Percentiles rank a stretch among this genome's conserved stretches.
These are phyloP conservation scores for Hysterium pulicare DNA, from an alignment of 2,329 filamentous ascomycete genomes.

Conservation along the genomic window DNA sequence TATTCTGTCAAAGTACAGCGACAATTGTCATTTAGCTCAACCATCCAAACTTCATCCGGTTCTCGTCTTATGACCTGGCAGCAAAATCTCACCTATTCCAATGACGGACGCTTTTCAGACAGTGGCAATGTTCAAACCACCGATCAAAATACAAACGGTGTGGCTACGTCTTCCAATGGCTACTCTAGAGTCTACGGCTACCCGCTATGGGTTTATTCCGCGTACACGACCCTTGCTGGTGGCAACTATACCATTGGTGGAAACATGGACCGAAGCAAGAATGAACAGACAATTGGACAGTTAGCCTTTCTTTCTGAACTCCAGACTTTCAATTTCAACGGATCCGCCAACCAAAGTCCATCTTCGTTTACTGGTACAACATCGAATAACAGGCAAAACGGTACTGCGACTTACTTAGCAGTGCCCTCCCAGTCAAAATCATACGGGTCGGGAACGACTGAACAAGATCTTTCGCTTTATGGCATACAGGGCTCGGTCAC, in stretches of 20 bases:
- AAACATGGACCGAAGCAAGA: slow-evolving; percentile 48
- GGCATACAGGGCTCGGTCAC: slow-evolving; percentile 34
- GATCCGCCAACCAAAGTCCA: slow-evolving; percentile 12
- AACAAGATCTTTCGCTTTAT: slow-evolving; percentile 56
- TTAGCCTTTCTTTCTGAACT: slow-evolving; percentile 59
- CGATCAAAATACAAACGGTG: slow-evolving; percentile 51
- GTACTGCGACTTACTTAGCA: slow-evolving; percentile 55
- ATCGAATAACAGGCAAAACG: slow-evolving; percentile 55
- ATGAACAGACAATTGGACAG: slow-evolving; percentile 44
- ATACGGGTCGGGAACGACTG: slow-evolving; percentile 54
- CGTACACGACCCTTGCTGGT: slow-evolving; percentile 40
- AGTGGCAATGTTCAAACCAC: slow-evolving; percentile 54
- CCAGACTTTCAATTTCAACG: slow-evolving; percentile 51
- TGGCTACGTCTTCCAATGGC: slow-evolving; percentile 37
- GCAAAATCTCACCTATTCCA: slow-evolving; percentile 57
- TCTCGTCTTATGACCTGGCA: slow-evolving; percentile 50
- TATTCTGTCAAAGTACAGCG: slow-evolving; percentile 59
- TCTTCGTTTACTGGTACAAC: slow-evolving; percentile 36
- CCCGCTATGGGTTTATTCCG: slow-evolving; percentile 58
- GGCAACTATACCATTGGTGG: slow-evolving; percentile 47
- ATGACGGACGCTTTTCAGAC: slow-evolving; percentile 54
- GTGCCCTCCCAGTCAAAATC: slow-evolving; percentile 46
- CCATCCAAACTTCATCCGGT: slow-evolving; percentile 49
- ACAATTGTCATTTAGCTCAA: slow-evolving; percentile 52
- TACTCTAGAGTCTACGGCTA: slow-evolving; percentile 53